Conservation (phyloP, 768 basidiomycete species). For the Holtermanniella nyarrowii region DNA sequence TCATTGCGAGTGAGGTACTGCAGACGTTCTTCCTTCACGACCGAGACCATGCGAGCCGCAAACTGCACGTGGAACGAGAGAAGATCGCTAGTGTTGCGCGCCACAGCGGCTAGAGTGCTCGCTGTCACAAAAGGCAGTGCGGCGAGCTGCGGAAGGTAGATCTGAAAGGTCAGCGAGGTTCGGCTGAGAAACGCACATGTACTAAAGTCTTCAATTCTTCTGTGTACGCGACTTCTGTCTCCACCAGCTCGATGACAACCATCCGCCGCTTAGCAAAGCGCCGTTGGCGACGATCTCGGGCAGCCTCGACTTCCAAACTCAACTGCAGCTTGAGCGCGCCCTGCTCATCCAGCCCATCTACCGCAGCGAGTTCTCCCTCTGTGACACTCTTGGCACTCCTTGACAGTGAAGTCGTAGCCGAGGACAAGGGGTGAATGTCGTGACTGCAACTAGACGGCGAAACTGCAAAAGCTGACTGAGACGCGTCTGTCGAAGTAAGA, state of each 20-base stretch:
- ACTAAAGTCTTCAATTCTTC: slow-evolving; percentile 67
- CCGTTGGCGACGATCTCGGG: slow-evolving; percentile 15
- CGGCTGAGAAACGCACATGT: slow-evolving; percentile 5
- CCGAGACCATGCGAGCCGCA: slow-evolving; percentile 31
- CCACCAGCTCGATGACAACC: slow-evolving; percentile 71
- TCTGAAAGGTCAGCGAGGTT: background rate
- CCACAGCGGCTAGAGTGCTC: slow-evolving; percentile 16
- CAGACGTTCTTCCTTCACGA: slow-evolving; percentile 34
- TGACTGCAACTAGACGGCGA: slow-evolving; percentile 21
- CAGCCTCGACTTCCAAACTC: slow-evolving; percentile 28
- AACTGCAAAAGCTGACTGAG: slow-evolving; percentile 17
- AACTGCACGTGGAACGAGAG: slow-evolving; percentile 29
- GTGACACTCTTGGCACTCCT: slow-evolving; percentile 32
- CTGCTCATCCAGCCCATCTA: too few relatives aligned
- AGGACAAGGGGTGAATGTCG: slow-evolving; percentile 30
- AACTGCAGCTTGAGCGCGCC: slow-evolving; percentile 25
- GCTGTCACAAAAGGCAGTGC: slow-evolving; percentile 29
- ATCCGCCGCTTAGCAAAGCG: slow-evolving; percentile 47
- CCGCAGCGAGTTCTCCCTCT: slow-evolving; percentile 18
- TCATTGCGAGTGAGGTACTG: slow-evolving; percentile 12
- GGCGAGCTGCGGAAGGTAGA: slow-evolving; percentile 38
- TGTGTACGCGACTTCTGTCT: slow-evolving; percentile 75
- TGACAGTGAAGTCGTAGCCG: slow-evolving; percentile 37
- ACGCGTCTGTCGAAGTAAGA: slow-evolving; percentile 21
- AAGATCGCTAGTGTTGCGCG: slow-evolving; percentile 30